A percentile compares a stretch with the other conserved stretches of the same genome.
These are phyloP conservation scores for Brassica rapa DNA, from an alignment of 345 rosid species.

Conservation along the genomic window DNA sequence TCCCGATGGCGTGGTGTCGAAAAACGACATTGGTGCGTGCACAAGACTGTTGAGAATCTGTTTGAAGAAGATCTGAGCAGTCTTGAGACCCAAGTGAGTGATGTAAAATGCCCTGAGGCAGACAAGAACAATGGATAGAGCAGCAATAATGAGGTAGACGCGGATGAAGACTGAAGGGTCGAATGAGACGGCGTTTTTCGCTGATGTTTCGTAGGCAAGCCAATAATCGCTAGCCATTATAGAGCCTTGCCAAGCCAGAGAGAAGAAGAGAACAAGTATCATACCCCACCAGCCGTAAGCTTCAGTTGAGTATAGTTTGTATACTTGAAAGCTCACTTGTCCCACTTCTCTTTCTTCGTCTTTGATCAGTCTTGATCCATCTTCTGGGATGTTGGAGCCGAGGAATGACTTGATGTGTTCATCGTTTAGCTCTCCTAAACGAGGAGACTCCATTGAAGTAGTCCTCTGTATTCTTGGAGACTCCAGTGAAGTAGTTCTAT, in stretches of 20 bases:
- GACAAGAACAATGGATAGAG: slow-evolving; percentile 57
- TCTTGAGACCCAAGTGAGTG: slow-evolving; percentile 74
- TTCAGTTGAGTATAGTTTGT: slow-evolving; percentile 77
- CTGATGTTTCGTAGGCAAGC: slow-evolving; percentile 89
- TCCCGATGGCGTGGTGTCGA: slow-evolving; percentile 97
- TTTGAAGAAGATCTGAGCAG: slow-evolving; percentile 73
- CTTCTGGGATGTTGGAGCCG: slow-evolving; percentile 53
- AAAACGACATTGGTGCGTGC: slow-evolving; percentile 96
- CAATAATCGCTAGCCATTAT: slow-evolving; percentile 90
- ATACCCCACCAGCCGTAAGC: slow-evolving; percentile 99
- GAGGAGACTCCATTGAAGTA: slow-evolving; percentile 39
- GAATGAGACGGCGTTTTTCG: slow-evolving; percentile 50
- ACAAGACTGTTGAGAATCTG: slow-evolving; percentile 80
- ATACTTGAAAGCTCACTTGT: slow-evolving; percentile 68
- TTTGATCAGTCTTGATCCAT: slow-evolving; percentile 72
- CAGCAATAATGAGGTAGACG: slow-evolving; percentile 69
- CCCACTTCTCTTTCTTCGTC: slow-evolving; percentile 93
- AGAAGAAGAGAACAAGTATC: slow-evolving; percentile 54
- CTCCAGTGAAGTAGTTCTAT: slow-evolving; percentile 35
- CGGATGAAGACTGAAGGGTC: slow-evolving; percentile 60
- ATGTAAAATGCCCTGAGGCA: slow-evolving; percentile 54
- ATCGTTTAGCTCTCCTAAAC: slow-evolving; percentile 50
- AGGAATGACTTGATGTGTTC: slow-evolving; percentile 46
- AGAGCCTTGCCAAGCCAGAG: slow-evolving; percentile 80
- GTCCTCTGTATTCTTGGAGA: slow-evolving; percentile 36